Conservation (phyloP, 1,139 yeast genomes). For the Candida mesenterica region DNA sequence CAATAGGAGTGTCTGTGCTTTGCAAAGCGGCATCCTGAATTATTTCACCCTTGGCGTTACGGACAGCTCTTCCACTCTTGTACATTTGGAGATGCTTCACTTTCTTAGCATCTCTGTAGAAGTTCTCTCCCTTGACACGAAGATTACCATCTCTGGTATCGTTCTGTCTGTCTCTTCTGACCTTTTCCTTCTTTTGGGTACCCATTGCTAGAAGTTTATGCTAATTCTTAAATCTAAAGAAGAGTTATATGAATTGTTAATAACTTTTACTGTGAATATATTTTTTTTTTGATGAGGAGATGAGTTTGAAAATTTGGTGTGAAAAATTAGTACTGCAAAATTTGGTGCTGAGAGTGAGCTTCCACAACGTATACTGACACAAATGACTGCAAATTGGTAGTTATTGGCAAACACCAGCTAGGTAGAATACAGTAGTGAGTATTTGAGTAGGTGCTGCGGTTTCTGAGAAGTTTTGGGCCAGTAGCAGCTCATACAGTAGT, state of each 20-base stretch:
- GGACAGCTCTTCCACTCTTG: constrained; percentile 82
- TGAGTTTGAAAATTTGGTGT: not conserved
- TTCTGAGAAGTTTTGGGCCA: too few relatives aligned
- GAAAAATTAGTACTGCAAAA: not conserved
- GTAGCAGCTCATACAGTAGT: too few relatives aligned
- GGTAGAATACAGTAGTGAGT: too few relatives aligned
- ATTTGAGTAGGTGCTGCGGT: too few relatives aligned
- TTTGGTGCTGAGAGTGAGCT: too few relatives aligned
- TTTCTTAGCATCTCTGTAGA: constrained; percentile 90
- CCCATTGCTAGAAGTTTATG: constrained; percentile 80
- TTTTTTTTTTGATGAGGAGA: not conserved
- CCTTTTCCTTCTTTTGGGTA: constrained; percentile 86
- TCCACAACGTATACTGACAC: too few relatives aligned
- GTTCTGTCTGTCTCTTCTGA: constrained; percentile 78
- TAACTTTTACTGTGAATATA: not conserved
- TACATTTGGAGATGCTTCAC: constrained; percentile 91
- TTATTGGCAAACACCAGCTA: too few relatives aligned
- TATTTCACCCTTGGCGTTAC: constrained; percentile 86
- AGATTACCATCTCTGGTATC: constrained; percentile 86
- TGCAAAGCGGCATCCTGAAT: constrained; percentile 87
- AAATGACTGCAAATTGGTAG: too few relatives aligned
- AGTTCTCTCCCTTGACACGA: constrained; percentile 95
- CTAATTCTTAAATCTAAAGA: too few relatives aligned
- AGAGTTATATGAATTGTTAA: not conserved
- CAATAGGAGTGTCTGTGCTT: constrained; percentile 82